A percentile compares a stretch with the other conserved stretches of the same genome.
These are phyloP conservation scores for Mollisia scopiformis DNA, from an alignment of 2,329 filamentous ascomycete species.

Conservation along the genomic window DNA sequence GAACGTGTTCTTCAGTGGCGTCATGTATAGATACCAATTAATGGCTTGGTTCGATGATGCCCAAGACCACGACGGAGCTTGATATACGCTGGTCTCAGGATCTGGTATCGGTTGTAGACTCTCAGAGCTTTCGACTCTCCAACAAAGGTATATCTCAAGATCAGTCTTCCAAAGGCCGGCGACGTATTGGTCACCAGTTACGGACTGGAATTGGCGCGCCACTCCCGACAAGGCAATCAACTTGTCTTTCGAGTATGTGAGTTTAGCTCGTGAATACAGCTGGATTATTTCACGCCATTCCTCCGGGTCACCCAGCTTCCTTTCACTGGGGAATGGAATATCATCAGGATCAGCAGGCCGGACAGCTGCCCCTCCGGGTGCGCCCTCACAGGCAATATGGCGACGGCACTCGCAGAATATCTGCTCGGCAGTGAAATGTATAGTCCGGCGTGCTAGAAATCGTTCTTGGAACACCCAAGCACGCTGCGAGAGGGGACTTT, in stretches of 20 bases:
- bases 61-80: slow-evolving; percentile 23
- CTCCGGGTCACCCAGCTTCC: background rate
- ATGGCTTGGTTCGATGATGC: background rate
- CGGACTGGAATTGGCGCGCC: slow-evolving; percentile 11
- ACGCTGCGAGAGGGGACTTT: slow-evolving; percentile 12
- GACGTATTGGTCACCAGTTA: slow-evolving; percentile 16
- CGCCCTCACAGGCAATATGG: slow-evolving; percentile 3
- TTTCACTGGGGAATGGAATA: background rate
- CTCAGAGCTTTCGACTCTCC: background rate
- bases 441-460: slow-evolving; percentile 22
- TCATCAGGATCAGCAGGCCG: too few relatives aligned
- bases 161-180: slow-evolving; percentile 19
- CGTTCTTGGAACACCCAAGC: slow-evolving; percentile 32
- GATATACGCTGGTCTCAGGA: background rate
- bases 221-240: slow-evolving; percentile 35
- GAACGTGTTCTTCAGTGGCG: too few relatives aligned
- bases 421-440: slow-evolving; percentile 23
- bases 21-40: too few relatives aligned
- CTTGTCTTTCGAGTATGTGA: slow-evolving; percentile 32
- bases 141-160: slow-evolving; percentile 13
- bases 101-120: background rate
- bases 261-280: slow-evolving; percentile 25
- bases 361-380: background rate
- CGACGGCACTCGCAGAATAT: slow-evolving; percentile 30
- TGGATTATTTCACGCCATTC: slow-evolving; percentile 16